phyloP scores from a whole-genome alignment of 306 rosid species.

The Vigna mungo region DNA sequence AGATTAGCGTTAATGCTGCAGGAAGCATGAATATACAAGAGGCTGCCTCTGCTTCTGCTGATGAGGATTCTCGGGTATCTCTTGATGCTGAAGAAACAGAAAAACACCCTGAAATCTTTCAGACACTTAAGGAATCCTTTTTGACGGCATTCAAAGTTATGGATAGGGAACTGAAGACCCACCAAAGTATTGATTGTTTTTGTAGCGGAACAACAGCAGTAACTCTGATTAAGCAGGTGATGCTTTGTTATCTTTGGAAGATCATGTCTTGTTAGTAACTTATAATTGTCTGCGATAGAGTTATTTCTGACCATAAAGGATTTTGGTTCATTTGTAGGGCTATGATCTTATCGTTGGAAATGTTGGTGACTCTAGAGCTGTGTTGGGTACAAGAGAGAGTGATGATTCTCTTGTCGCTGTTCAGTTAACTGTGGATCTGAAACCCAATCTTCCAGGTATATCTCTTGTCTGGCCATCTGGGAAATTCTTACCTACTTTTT shows the following conservation, averaged over 20 bases:
- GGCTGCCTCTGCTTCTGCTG: slow-evolving; percentile 61
- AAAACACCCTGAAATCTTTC: slow-evolving; percentile 79
- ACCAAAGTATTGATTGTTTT: slow-evolving; percentile 78
- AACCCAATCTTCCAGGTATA: slow-evolving; percentile 97
- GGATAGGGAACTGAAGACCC: slow-evolving; percentile 89
- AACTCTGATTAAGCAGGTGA: slow-evolving; percentile 89
- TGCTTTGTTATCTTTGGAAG: slow-evolving; percentile 23
- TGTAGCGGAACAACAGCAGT: slow-evolving; percentile 99
- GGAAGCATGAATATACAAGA: slow-evolving; percentile 81
- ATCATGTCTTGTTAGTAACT: slow-evolving; percentile 3
- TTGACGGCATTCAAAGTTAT: slow-evolving; percentile 83
- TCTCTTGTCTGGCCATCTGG: slow-evolving; percentile 20
- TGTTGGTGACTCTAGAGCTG: slow-evolving; percentile 98
- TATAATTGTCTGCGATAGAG: slow-evolving; percentile 26
- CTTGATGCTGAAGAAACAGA: slow-evolving; percentile 68
- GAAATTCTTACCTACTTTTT: too few relatives aligned
- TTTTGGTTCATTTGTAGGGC: slow-evolving; percentile 64
- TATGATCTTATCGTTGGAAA: slow-evolving; percentile 84
- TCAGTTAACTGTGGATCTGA: slow-evolving; percentile 98
- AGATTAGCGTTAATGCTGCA: slow-evolving; percentile 62
- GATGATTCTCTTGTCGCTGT: slow-evolving; percentile 71
- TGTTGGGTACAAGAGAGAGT: slow-evolving; percentile 81
- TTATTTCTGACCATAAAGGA: slow-evolving; percentile 42
- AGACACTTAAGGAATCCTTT: slow-evolving; percentile 78
- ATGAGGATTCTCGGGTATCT: slow-evolving; percentile 71